Base-by-base conservation (phyloP, 495 filamentous ascomycete genomes). In the Entonaema liquescens region DNA sequence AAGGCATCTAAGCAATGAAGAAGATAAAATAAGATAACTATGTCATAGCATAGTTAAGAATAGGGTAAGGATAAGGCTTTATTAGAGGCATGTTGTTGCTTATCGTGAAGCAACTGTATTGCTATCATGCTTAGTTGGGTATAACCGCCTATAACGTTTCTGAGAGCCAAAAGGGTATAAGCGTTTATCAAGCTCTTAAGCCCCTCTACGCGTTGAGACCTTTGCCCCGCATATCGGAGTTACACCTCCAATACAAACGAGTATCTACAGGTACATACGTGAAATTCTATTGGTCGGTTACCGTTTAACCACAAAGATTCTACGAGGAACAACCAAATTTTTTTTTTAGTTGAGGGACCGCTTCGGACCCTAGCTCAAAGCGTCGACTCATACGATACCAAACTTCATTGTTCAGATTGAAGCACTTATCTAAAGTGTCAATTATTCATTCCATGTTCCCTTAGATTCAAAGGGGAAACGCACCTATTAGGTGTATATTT, bases 331-430 rank as follows among this genome's bases (percentile, higher is more conserved):
- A 49, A 52, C 54, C 29, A 55, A 54, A 71, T 54, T 36, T 50
- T 54, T 36, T 50, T 54, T 67, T 62, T 61, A 44, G 25, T 11
- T 40, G 52, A 59, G 31, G n/a, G 42, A 60, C 64, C 54, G 69
- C 69, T 60, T 72, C 69, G 69, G 69, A 72, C 69, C 55, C 47
- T 65, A 54, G 59, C 55, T 72, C 64, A 72, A 72, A 68, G 69
- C 25, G 55, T 71, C 64, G 69, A 72, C 64, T 64, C 69, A 67
- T 62, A 57, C 44, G 15, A 33, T 42, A 40, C 17, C 26, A 63
- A 60, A 67, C 68, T 72, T 72, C 69, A 72, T 72, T 72, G 69
- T 72, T 49, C 36, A 35, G 3, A 33, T 21, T 28, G 15, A 65
- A 65, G 57, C 62, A 49, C 25, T 47, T 69, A 17, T 21, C 29